Percentiles rank a stretch among this genome's conserved stretches.
These are phyloP conservation scores for Laetiporus sulphureus DNA, from an alignment of 1,284 basidiomycete genomes.

Conservation along the genomic window DNA sequence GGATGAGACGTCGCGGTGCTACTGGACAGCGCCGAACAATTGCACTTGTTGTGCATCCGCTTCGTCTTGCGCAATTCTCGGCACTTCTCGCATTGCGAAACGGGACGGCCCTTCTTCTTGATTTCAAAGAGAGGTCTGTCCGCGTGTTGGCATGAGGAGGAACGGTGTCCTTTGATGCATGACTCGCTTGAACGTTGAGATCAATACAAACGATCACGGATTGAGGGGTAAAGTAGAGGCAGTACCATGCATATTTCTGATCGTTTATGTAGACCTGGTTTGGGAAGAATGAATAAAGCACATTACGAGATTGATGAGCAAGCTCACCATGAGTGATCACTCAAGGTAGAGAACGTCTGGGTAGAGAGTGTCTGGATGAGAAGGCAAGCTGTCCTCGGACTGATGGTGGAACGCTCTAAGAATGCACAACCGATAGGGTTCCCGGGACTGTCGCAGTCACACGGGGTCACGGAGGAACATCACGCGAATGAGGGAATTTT, in stretches of 20 bases:
- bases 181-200: conserved; percentile 47
- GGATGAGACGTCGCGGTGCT: too few species aligned
- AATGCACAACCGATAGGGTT: not conserved
- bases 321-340: too few species aligned
- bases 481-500: not conserved
- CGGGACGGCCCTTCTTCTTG: conserved; percentile 75
- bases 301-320: too few species aligned
- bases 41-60: conserved; percentile 66
- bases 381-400: too few species aligned
- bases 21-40: too few species aligned
- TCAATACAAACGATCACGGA: conserved; percentile 9
- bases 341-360: too few species aligned
- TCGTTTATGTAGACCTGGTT: conserved; percentile 67
- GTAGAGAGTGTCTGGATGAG: too few species aligned
- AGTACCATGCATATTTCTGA: conserved; percentile 79
- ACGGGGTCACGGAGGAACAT: not conserved
- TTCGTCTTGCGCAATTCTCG: conserved; percentile 71
- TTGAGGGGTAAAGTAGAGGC: conserved; percentile 4
- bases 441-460: conserved; percentile 2
- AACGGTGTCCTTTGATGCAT: conserved; percentile 81
- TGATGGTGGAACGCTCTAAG: too few species aligned
- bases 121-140: conserved; percentile 75
- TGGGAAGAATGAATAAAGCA: not conserved
- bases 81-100: conserved; percentile 77
- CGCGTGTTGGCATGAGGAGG: conserved; percentile 69